Conservation (phyloP, 2,329 filamentous ascomycete species). For the Dactylellina parvicollis region DNA sequence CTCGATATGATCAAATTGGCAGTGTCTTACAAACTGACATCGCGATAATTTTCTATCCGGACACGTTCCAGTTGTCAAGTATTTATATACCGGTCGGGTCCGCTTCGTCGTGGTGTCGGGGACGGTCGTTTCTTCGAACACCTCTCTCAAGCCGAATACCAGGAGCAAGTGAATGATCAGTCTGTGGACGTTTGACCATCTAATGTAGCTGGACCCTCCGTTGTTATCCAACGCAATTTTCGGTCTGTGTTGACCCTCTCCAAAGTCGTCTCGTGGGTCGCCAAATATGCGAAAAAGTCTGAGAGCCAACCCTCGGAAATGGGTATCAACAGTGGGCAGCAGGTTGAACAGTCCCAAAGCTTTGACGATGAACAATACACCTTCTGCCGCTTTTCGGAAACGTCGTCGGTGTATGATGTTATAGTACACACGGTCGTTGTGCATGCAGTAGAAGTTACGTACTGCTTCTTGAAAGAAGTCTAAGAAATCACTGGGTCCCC, state of each 20-base stretch:
- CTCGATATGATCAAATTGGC: constrained; percentile 16
- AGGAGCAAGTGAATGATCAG: background rate
- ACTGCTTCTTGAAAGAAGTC: constrained; percentile 7
- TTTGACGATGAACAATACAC: constrained; percentile 1
- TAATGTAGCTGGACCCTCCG: background rate
- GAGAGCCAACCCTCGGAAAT: background rate
- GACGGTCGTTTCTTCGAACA: background rate
- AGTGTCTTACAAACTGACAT: constrained; percentile 15
- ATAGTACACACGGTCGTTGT: constrained; percentile 5
- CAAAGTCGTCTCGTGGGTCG: background rate
- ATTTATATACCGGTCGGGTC: background rate
- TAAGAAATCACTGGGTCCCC: constrained; percentile 9
- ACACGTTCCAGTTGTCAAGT: constrained; percentile 14
- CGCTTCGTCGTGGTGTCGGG: background rate
- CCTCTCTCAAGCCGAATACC: constrained; percentile 4
- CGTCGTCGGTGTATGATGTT: background rate
- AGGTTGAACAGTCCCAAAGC: background rate
- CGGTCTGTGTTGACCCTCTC: background rate
- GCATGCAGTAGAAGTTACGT: constrained; percentile 15
- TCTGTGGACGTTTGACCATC: background rate
- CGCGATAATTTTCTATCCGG: constrained; percentile 14
- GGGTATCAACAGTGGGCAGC: background rate
- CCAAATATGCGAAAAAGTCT: constrained; percentile 33
- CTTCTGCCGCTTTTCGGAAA: constrained; percentile 6
- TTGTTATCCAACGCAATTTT: background rate